phyloP scores from a whole-genome alignment of 2,329 filamentous ascomycete genomes.

The Diaporthe helianthi region DNA sequence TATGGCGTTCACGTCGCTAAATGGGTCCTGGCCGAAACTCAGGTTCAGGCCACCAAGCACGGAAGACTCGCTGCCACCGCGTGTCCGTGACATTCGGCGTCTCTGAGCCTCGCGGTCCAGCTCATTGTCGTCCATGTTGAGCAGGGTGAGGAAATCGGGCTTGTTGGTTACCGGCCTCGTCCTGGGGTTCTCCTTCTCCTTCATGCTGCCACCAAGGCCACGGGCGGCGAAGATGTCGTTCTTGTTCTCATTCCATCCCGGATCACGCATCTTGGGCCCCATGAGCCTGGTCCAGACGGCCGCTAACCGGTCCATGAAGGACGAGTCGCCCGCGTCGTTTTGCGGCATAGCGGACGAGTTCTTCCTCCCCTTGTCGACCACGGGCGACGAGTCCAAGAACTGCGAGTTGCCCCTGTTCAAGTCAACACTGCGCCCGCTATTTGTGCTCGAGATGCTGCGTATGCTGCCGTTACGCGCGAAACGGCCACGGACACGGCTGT shows the following conservation, averaged over 20 bases:
- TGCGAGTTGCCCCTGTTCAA: conserved; percentile 62
- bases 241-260: conserved; percentile 35
- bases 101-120: conserved; percentile 48
- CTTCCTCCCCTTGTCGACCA: conserved; percentile 46
- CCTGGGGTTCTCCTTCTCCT: conserved; percentile 34
- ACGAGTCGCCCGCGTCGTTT: conserved; percentile 35
- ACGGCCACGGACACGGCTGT: conserved; percentile 45
- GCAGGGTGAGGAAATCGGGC: conserved; percentile 53
- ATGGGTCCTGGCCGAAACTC: conserved; percentile 51
- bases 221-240: conserved; percentile 41
- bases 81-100: conserved; percentile 42
- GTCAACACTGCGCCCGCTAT: conserved; percentile 51
- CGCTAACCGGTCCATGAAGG: conserved; percentile 48
- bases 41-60: conserved; percentile 49
- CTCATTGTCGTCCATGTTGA: conserved; percentile 52
- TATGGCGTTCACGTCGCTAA: conserved; percentile 55
- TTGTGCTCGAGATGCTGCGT: conserved; percentile 40
- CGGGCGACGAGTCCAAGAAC: conserved; percentile 47
- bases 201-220: conserved; percentile 38
- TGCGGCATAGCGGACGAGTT: conserved; percentile 43
- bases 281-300: conserved; percentile 55
- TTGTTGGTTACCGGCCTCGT: conserved; percentile 36
- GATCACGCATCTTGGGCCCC: conserved; percentile 36
- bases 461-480: conserved; percentile 37
- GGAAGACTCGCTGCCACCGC: conserved; percentile 42